Conservation (phyloP, 495 filamentous ascomycete genomes). For the Achaetomiella virescens region DNA sequence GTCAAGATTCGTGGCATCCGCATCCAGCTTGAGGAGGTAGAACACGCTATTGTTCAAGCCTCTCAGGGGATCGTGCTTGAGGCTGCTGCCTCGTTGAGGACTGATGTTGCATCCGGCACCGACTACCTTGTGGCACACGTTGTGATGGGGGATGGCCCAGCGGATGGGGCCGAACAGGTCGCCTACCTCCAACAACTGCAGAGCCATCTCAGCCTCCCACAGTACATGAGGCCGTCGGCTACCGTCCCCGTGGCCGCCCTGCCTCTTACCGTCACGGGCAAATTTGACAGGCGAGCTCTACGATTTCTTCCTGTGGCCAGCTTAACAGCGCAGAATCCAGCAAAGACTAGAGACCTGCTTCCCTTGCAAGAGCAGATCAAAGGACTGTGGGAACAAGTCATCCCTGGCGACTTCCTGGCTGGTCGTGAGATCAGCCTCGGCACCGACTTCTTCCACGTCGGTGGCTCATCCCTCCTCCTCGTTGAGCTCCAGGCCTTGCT, state of each 20-base stretch:
- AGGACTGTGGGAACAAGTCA: constrained; percentile 7
- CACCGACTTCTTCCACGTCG: constrained; percentile 36
- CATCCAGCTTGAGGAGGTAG: constrained; percentile 48
- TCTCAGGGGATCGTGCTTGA: constrained; percentile 24
- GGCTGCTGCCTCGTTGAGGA: constrained; percentile 30
- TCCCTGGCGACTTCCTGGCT: background rate
- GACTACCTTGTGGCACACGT: constrained; percentile 33
- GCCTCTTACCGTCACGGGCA: constrained; percentile 28
- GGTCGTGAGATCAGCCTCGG: constrained; percentile 1
- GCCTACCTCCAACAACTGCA: constrained; percentile 8
- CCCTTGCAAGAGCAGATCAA: background rate
- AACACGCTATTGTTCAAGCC: constrained; percentile 27
- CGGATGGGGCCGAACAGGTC: background rate
- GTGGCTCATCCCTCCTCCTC: constrained; percentile 33
- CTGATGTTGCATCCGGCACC: constrained; percentile 8
- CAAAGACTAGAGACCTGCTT: background rate
- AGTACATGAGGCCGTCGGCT: constrained; percentile 42
- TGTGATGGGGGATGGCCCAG: constrained; percentile 2
- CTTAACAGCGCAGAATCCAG: constrained; percentile 23
- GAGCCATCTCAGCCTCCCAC: constrained; percentile 24
- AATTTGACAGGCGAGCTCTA: constrained; percentile 35
- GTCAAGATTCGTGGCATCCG: constrained; percentile 49
- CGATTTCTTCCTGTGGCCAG: constrained; percentile 20
- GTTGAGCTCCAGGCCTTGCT: constrained; percentile 25
- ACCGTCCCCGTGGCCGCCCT: constrained; percentile 34